Evolutionary conservation across 495 filamentous ascomycete species (phyloP).

Genomic region (Penicillium goetzii): DNA sequence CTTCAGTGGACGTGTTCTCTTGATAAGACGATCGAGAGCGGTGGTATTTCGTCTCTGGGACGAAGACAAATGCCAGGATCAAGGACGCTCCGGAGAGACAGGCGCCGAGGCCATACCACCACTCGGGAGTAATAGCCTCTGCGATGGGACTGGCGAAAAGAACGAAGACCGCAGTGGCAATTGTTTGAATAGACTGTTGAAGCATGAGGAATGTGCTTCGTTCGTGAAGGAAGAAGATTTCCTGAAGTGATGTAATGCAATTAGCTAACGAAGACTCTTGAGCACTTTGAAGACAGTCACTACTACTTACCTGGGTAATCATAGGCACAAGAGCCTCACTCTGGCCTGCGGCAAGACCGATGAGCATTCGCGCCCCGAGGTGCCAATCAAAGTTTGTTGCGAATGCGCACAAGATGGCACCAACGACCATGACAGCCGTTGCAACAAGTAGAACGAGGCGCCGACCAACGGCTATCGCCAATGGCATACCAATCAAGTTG

Average conservation of each 20-base stretch:
- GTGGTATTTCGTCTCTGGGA: constrained; percentile 68
- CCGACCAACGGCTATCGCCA: neutral
- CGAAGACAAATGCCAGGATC: constrained; percentile 65
- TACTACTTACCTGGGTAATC: constrained; percentile 37
- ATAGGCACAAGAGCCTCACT: constrained; percentile 17
- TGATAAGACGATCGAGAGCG: constrained; percentile 29
- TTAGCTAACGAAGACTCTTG: neutral
- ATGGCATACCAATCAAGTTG: constrained; percentile 8
- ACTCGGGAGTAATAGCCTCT: constrained; percentile 35
- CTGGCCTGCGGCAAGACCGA: constrained; percentile 6
- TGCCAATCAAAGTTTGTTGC: constrained; percentile 19
- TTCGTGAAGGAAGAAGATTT: constrained; percentile 45
- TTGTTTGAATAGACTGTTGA: constrained; percentile 36
- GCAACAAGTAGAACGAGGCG: neutral
- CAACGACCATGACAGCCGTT: constrained; percentile 4
- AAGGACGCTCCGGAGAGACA: constrained; percentile 36
- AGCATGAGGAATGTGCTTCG: constrained; percentile 38
- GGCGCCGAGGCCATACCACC: constrained; percentile 44
- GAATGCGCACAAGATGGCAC: constrained; percentile 10
- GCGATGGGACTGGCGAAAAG: constrained; percentile 43
- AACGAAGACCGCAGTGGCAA: constrained; percentile 33
- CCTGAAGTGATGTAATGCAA: constrained; percentile 14
- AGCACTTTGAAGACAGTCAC: neutral
- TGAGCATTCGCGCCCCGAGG: constrained; percentile 32
- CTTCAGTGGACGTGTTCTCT: constrained; percentile 10